These are phyloP conservation scores for Globisporangium echinulatum DNA, from an alignment of 352 stramenopile genomes.

Conservation along the genomic window DNA sequence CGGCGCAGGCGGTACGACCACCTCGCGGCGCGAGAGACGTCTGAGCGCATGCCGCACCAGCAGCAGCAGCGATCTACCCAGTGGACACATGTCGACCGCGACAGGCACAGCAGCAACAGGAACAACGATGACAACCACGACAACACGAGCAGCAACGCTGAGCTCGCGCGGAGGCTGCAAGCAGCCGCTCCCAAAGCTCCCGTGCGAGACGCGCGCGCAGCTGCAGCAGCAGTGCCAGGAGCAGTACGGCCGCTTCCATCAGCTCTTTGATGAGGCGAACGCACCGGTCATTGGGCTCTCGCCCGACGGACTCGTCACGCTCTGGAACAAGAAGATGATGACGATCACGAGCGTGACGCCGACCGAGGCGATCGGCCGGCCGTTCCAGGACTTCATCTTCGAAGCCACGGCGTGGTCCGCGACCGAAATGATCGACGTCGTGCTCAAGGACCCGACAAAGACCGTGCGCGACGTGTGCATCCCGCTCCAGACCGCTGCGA, in stretches of 20 bases:
- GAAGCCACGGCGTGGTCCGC: conserved; percentile 15
- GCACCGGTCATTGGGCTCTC: conserved; percentile 41
- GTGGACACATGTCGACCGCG: too few relatives aligned
- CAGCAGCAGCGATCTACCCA: not conserved
- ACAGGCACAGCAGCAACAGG: not conserved
- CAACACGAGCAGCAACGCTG: not conserved
- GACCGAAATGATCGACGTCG: conserved; percentile 10
- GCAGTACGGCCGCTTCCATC: conserved; percentile 26
- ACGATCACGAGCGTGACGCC: conserved; percentile 28
- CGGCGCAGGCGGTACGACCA: not conserved
- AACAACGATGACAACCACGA: not conserved
- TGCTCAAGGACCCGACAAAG: conserved; percentile 12
- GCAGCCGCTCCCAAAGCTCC: conserved; percentile 1
- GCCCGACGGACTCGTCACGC: conserved; percentile 32
- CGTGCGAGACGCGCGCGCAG: conserved; percentile 2
- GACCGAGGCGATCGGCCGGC: conserved; percentile 22
- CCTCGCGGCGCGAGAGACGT: not conserved
- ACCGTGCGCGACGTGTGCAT: conserved; percentile 37
- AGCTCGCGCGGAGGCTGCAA: conserved; percentile 6
- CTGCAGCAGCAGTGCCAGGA: conserved; percentile 7
- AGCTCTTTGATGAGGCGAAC: conserved; percentile 45
- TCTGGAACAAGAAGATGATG: conserved; percentile 63
- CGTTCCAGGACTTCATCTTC: conserved; percentile 31
- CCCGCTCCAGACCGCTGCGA: conserved; percentile 32
- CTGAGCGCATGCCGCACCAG: not conserved